Evolutionary conservation across 805 yeast species (phyloP).

Genomic region (Dipodascopsis uninucleata): DNA sequence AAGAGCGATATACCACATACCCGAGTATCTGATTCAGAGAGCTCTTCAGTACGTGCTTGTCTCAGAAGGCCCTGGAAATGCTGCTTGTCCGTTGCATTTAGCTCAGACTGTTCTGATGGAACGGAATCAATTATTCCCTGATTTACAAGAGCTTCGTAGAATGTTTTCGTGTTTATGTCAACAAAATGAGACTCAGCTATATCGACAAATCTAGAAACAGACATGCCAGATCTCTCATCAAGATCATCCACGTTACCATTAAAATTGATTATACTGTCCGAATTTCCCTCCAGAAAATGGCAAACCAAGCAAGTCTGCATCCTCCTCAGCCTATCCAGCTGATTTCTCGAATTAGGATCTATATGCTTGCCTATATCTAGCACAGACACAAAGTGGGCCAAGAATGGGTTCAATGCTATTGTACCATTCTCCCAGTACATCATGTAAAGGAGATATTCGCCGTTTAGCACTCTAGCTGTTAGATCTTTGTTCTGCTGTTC

Average conservation of each 20-base stretch:
- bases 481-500: neutral
- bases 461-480: slow-evolving; percentile 13
- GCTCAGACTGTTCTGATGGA: neutral
- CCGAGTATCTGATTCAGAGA: slow-evolving; percentile 9
- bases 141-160: slow-evolving; percentile 16
- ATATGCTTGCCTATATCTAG: slow-evolving; percentile 6
- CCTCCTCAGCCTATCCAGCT: no score
- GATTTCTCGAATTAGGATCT: no score
- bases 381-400: slow-evolving; percentile 17
- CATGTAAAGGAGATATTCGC: slow-evolving; percentile 17
- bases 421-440: slow-evolving; percentile 17
- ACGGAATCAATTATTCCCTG: slow-evolving; percentile 21
- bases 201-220: slow-evolving; percentile 3
- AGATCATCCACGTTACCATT: no score
- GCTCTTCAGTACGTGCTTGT: slow-evolving; percentile 12
- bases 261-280: slow-evolving; percentile 3
- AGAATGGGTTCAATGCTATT: slow-evolving; percentile 21
- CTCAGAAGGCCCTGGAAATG: slow-evolving; percentile 3
- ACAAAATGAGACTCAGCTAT: slow-evolving; percentile 2
- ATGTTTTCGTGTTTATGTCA: slow-evolving; percentile 14
- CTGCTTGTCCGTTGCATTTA: slow-evolving; percentile 2
- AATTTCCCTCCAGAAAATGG: slow-evolving; percentile 11
- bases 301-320: slow-evolving; percentile 16
- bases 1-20: slow-evolving; percentile 1
- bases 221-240: slow-evolving; percentile 7